Conservation (phyloP, 306 rosid species). For the Oxytropis ochrocephala region DNA sequence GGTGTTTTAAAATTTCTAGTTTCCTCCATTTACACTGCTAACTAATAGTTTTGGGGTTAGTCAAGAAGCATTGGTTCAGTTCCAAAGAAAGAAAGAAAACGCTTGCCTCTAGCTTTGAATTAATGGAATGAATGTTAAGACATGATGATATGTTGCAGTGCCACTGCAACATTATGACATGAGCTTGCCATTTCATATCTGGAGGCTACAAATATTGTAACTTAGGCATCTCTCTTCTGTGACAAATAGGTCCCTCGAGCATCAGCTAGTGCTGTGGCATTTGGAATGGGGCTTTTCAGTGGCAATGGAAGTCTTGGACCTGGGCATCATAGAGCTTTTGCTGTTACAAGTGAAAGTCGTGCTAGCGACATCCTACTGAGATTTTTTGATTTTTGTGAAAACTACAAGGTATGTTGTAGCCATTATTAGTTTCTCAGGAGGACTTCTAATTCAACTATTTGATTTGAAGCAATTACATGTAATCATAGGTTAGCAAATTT, state of each 20-base stretch:
- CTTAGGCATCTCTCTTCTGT: conserved; percentile 1
- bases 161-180: not conserved
- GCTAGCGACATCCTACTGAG: conserved; percentile 73
- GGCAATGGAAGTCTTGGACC: conserved; percentile 83
- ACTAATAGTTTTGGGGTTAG: conserved; percentile 7
- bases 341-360: conserved; percentile 83
- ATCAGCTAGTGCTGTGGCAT: conserved; percentile 97
- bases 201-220: not conserved
- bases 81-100: not conserved
- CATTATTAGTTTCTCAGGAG: conserved; percentile 1
- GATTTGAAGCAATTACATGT: not conserved
- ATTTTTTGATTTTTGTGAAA: conserved; percentile 69
- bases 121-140: not conserved
- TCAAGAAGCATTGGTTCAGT: not conserved
- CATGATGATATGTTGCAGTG: not conserved
- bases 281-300: conserved; percentile 83
- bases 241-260: conserved; percentile 76
- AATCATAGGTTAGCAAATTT: conserved; percentile 1
- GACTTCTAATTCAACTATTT: not conserved
- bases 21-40: not conserved
- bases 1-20: not conserved
- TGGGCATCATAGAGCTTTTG: conserved; percentile 69
- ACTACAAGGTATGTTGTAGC: conserved; percentile 62
- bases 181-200: not conserved
- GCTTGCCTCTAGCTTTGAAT: not conserved